These are phyloP conservation scores for Penicillium cinerascens DNA, from an alignment of 495 filamentous ascomycete genomes.

Conservation along the genomic window DNA sequence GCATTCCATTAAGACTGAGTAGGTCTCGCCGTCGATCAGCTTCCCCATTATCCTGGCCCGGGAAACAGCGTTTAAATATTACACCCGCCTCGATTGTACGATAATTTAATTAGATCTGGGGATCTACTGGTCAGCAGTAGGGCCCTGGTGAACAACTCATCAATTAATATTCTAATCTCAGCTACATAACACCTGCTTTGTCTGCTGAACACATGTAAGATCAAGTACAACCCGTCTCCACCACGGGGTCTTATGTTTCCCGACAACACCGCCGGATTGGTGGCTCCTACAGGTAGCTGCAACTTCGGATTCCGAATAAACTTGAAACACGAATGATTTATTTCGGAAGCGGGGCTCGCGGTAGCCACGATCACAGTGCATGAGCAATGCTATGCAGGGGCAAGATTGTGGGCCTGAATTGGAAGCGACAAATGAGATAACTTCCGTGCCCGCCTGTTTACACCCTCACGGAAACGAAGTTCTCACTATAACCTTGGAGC, in stretches of 20 bases:
- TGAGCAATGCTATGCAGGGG: neutral
- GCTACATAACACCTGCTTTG: neutral
- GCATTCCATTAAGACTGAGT: too few species aligned
- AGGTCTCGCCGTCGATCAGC: too few species aligned
- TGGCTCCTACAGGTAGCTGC: neutral
- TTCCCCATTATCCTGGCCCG: too few species aligned
- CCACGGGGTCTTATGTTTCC: neutral
- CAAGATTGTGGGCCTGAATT: neutral
- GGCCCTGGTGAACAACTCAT: neutral
- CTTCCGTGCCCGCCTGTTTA: neutral
- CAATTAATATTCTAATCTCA: too few species aligned
- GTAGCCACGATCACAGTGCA: too few species aligned
- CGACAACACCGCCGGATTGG: neutral
- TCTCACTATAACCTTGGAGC: neutral
- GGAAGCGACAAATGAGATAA: neutral
- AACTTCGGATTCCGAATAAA: neutral
- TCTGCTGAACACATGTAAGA: neutral
- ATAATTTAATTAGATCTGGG: too few species aligned
- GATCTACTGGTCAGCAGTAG: too few species aligned
- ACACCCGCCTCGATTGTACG: too few species aligned
- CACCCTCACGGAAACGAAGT: too few species aligned
- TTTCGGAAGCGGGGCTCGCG: too few species aligned
- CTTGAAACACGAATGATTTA: neutral
- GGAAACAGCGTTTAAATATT: too few species aligned
- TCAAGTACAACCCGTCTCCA: neutral